Conservation (phyloP, 2,329 filamentous ascomycete species). For the Xylaria sp. region DNA sequence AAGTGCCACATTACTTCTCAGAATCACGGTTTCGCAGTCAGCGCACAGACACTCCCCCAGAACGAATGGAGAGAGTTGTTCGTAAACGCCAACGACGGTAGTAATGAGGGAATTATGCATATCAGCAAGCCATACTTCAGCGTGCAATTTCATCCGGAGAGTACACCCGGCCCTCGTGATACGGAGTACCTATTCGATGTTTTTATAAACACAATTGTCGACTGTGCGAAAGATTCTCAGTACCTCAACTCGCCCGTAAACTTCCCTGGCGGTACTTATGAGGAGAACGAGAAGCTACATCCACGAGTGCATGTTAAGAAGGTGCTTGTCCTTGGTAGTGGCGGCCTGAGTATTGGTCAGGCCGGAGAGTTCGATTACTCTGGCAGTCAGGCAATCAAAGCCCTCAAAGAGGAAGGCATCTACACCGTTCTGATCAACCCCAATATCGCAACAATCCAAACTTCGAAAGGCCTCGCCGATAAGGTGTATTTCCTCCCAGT, state of each 20-base stretch:
- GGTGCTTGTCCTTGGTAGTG: slow-evolving; percentile 91
- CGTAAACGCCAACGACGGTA: slow-evolving; percentile 97
- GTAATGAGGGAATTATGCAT: slow-evolving; percentile 97
- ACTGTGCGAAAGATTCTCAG: slow-evolving; percentile 73
- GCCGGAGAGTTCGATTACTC: slow-evolving; percentile 99
- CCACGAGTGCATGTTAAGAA: slow-evolving; percentile 91
- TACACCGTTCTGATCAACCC: slow-evolving; percentile 99
- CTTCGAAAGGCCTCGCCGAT: slow-evolving; percentile 95
- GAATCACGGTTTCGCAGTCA: slow-evolving; percentile 96
- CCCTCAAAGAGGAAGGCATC: slow-evolving; percentile 95
- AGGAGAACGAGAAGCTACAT: slow-evolving; percentile 80
- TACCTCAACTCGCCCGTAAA: slow-evolving; percentile 78
- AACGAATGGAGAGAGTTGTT: slow-evolving; percentile 91
- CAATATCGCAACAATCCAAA: slow-evolving; percentile 99
- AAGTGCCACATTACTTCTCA: slow-evolving; percentile 99
- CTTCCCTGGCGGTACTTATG: slow-evolving; percentile 86
- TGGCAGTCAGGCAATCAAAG: slow-evolving; percentile 97
- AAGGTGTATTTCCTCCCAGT: slow-evolving; percentile 99
- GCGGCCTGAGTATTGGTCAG: slow-evolving; percentile 96
- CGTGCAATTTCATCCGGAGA: slow-evolving; percentile 99
- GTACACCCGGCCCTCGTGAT: slow-evolving; percentile 92
- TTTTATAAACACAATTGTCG: slow-evolving; percentile 86
- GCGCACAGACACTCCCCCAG: slow-evolving; percentile 76
- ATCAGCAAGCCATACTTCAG: slow-evolving; percentile 90
- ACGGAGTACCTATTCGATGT: slow-evolving; percentile 98